phyloP scores from a whole-genome alignment of 495 filamentous ascomycete species.

The Aspergillus cristatus region DNA sequence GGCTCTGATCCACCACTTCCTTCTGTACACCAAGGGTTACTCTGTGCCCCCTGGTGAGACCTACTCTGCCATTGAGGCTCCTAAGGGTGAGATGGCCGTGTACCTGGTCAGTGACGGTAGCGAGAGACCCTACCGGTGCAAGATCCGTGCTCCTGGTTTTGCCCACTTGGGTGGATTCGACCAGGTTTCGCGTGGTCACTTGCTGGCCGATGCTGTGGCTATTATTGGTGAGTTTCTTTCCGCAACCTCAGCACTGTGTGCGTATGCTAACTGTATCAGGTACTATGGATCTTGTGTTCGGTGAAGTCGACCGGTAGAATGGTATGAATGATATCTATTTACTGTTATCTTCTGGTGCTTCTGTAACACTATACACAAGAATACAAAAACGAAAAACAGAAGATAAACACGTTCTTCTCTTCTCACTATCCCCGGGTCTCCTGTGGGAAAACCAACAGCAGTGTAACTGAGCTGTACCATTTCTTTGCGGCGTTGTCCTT shows the following conservation, averaged over 20 bases:
- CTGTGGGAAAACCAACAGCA: background rate
- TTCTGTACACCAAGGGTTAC: slow-evolving; percentile 97
- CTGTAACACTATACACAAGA: slow-evolving; percentile 1
- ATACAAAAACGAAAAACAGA: slow-evolving; percentile 6
- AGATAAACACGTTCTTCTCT: slow-evolving; percentile 3
- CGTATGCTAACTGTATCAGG: slow-evolving; percentile 18
- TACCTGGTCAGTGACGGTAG: slow-evolving; percentile 94
- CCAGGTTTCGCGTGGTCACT: slow-evolving; percentile 80
- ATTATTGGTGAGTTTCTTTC: slow-evolving; percentile 60
- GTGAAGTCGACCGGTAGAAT: slow-evolving; percentile 58
- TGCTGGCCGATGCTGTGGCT: slow-evolving; percentile 93
- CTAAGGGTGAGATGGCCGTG: slow-evolving; percentile 99
- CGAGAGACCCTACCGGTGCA: slow-evolving; percentile 94
- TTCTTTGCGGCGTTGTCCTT: slow-evolving; percentile 13
- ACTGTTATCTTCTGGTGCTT: slow-evolving; percentile 2
- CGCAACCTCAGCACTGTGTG: background rate
- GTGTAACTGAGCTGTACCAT: slow-evolving; percentile 9
- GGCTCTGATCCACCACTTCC: slow-evolving; percentile 97
- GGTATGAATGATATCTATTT: slow-evolving; percentile 4
- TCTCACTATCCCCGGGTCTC: background rate
- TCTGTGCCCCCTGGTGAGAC: slow-evolving; percentile 97
- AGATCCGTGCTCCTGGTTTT: slow-evolving; percentile 94
- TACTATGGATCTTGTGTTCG: slow-evolving; percentile 83
- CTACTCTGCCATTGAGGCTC: slow-evolving; percentile 94
- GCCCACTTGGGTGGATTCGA: slow-evolving; percentile 93